Evolutionary conservation across 257 asterid species (phyloP).

Genomic region (Misopates orontium): DNA sequence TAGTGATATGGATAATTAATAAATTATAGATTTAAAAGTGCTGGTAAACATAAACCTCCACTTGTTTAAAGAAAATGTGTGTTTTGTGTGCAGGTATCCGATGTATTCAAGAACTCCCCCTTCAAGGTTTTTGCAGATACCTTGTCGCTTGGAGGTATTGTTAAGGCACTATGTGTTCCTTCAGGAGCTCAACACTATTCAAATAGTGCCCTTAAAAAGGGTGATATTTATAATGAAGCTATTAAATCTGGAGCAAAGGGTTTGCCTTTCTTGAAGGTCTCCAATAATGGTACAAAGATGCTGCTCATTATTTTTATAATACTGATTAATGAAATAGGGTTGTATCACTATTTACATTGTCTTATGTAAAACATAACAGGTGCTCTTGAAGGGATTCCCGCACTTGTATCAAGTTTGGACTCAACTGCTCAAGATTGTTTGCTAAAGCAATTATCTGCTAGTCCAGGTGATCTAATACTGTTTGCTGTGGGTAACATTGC

Average conservation of each 20-base stretch:
- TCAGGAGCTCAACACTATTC: conserved; percentile 79
- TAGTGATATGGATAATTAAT: too few relatives aligned
- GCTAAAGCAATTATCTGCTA: conserved; percentile 56
- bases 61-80: conserved; percentile 18
- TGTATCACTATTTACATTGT: conserved; percentile 5
- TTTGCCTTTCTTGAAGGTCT: conserved; percentile 86
- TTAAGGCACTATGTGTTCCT: conserved; percentile 79
- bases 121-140: conserved; percentile 88
- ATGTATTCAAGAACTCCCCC: conserved; percentile 58
- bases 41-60: background rate
- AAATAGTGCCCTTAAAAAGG: conserved; percentile 89
- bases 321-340: background rate
- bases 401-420: conserved; percentile 71
- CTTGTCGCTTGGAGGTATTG: conserved; percentile 62
- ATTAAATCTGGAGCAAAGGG: conserved; percentile 94
- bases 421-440: conserved; percentile 46
- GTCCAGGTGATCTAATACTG: conserved; percentile 80
- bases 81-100: conserved; percentile 66
- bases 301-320: background rate
- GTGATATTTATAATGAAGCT: conserved; percentile 82
- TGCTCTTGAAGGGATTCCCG: conserved; percentile 82
- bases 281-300: conserved; percentile 57
- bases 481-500: conserved; percentile 84
- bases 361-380: conserved; percentile 50
- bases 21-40: too few relatives aligned